Evolutionary conservation across 495 filamentous ascomycete species (phyloP), one percentile per base, ranked within the genome.

Genomic region (Elasticomyces elasticus): DNA sequence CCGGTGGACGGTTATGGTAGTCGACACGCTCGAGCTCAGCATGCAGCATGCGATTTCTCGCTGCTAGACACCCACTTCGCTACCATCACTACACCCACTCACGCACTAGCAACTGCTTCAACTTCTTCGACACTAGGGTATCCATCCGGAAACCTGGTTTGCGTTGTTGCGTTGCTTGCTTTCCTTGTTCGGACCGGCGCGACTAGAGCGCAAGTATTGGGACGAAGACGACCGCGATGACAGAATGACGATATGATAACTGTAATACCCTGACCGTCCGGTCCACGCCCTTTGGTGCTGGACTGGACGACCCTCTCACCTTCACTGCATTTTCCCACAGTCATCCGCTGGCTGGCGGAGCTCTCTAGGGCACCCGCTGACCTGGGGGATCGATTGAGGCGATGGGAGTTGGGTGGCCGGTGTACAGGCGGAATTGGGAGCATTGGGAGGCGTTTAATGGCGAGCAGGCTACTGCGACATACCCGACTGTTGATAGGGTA

Each of bases 201-300:
- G 2, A 33, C 15, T 33, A 7, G 30, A 33, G 15, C 7, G 30
- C 30, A 33, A 15, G 7, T 15, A 33, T 33, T 33, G 30, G 44
- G 44, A 47, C 19, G 20, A 25, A 30, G 23, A 58, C 54, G 54
- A 58, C 49, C 55, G 48, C 24, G 41, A 58, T 30, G 55, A 58
- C 49, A 49, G 27, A 42, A 43, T 45, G 55, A 58, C 24, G 38
- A 35, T 26, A 58, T 31, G 55, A 58, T 9, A 15, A 42, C 28
- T 51, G 31, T 56, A 56, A 56, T 56, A 41, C 45, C 17, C 53
- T 15, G 6, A 45, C 24, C 2, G 17, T 11, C 25, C 37, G 30
- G 19, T 20, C 51, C 35, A n/a, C 26, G 5, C 37, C 12, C 23
- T 7, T 26, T 30, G n/a, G 28, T 22, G 33, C 15, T 19, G 30